Conservation (phyloP, 148 eudicot genomes). For the Vaccinium myrtillus region DNA sequence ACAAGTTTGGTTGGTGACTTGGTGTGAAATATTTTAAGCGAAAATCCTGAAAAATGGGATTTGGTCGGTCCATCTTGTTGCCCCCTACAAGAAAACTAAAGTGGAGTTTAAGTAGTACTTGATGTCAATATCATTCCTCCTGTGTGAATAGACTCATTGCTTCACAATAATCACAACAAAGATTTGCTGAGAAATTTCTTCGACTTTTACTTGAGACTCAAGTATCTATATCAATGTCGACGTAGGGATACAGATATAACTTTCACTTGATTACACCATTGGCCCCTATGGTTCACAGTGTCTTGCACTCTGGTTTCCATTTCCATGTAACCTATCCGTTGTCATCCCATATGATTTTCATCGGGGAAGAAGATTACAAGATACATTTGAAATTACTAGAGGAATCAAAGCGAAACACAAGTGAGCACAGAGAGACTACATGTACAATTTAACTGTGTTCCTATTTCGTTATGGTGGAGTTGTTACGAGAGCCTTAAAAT, state of each 20-base stretch:
- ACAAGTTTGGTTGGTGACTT: background rate
- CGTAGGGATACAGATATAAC: background rate
- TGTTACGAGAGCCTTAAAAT: too few species aligned
- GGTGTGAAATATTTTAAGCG: background rate
- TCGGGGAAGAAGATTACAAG: background rate
- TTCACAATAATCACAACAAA: background rate
- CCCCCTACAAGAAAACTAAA: background rate
- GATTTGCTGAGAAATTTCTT: conserved; percentile 16
- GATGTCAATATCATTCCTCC: background rate
- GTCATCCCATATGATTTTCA: background rate
- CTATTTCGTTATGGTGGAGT: background rate
- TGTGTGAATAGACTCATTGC: background rate
- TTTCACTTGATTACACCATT: background rate
- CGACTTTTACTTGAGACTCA: background rate
- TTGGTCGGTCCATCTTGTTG: background rate
- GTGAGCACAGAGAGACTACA: background rate
- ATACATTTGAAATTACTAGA: background rate
- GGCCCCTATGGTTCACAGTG: background rate
- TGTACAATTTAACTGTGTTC: background rate
- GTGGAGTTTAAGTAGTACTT: background rate
- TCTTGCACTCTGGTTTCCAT: background rate
- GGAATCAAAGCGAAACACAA: background rate
- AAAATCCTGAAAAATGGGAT: background rate
- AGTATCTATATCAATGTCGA: background rate
- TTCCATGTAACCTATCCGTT: background rate